Evolutionary conservation across 768 basidiomycete genomes (phyloP), one percentile per base, ranked within the genome.

Genomic region (Holtermannia corniformis): DNA sequence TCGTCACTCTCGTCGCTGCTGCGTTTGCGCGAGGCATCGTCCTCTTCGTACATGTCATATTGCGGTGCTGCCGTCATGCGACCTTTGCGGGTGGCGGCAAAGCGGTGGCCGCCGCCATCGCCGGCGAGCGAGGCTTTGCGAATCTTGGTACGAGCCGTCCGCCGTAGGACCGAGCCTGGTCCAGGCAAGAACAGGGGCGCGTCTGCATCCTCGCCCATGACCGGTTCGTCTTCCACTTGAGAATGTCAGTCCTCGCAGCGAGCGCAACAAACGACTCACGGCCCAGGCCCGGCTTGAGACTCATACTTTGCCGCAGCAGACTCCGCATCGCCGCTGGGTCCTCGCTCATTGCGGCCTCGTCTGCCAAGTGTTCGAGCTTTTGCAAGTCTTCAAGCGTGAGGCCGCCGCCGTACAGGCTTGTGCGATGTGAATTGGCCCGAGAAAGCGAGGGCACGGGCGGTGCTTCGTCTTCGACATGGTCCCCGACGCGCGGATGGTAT

Each of bases 341-440:
- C 63, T 85, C 84, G 63, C 80, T 87, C 63, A 76, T 78, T 27
- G 83, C 84, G 0, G 87, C 88, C 68, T 93, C 88, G 74, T 92
- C 88, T 37, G 91, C 91, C 26, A 97, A 75, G 67, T 86, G 81
- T 72, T 99, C 32, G 54, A 99, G 76, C 70, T 83, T 85, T 72
- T 97, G 92, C n/a, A 97, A 76, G 72, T 97, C 95, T 63, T 76
- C 82, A 70, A 97, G 86, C 12, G 91, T 93, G 48, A 97, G 79
- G 3, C 67, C 68, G 27, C 76, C 76, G 16, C 67, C 61, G 69
- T 80, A 83, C 44, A 85, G 74, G 68, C 82, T 81, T 52, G 81
- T 81, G 57, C 83, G 79, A 66, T 81, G 84, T 50, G 62, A 54
- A 5, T 47, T 44, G 7, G 56, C 50, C 43, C 63, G 43, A 14